A percentile compares a stretch with the other conserved stretches of the same genome.
Conservation (phyloP, 139 green algal species). For the Picochlorum sp. region DNA sequence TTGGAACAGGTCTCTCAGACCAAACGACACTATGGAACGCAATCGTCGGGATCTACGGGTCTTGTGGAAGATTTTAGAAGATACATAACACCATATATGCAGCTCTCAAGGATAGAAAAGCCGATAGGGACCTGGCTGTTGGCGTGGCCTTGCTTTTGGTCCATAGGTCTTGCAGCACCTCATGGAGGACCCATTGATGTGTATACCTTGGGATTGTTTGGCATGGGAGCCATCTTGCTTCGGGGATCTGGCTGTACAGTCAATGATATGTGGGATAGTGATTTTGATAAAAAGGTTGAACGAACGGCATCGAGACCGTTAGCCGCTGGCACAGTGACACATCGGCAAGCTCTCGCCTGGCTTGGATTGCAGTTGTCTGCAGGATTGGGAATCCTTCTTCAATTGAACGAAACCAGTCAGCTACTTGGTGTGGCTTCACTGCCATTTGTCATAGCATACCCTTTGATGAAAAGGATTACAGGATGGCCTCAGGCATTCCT, state of each 20-base stretch:
- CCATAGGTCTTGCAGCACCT: constrained; percentile 78
- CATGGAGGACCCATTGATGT: constrained; percentile 65
- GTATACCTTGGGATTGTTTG: constrained; percentile 70
- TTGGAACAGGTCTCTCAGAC: too few species aligned
- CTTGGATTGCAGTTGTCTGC: constrained; percentile 71
- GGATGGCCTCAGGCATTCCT: constrained; percentile 76
- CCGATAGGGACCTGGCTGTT: constrained; percentile 89
- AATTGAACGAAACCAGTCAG: constrained; percentile 88
- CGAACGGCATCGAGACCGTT: constrained; percentile 66
- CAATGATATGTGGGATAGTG: constrained; percentile 93
- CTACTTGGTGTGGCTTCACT: constrained; percentile 82
- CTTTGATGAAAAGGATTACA: constrained; percentile 91
- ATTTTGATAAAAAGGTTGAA: constrained; percentile 71
- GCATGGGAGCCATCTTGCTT: constrained; percentile 70
- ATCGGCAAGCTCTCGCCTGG: constrained; percentile 50
- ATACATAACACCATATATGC: constrained; percentile 53
- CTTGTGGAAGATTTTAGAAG: neutral
- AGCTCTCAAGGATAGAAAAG: constrained; percentile 85
- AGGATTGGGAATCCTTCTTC: constrained; percentile 80
- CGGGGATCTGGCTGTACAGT: constrained; percentile 89
- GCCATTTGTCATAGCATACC: constrained; percentile 84
- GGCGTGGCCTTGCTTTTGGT: constrained; percentile 85
- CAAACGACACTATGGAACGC: too few species aligned
- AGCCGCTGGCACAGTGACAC: constrained; percentile 44
- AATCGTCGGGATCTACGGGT: too few species aligned